Conservation (phyloP, 108 stramenopile species). For the Seminavis robusta region DNA sequence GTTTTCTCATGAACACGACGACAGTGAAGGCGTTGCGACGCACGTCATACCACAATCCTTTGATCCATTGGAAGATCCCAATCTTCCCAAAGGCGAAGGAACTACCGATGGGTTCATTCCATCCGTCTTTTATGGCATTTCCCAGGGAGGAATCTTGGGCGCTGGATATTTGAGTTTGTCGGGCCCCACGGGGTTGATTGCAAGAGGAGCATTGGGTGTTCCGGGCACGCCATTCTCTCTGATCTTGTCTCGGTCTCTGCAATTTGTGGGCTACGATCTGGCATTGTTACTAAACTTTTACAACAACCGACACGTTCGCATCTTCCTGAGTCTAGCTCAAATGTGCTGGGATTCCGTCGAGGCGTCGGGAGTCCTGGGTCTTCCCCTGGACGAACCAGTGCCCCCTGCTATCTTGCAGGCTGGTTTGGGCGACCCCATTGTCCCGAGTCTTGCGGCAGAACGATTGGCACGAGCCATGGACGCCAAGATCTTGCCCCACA, state of each 20-base stretch:
- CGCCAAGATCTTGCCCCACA: conserved; percentile 38
- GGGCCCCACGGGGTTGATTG: conserved; percentile 40
- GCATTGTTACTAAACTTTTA: conserved; percentile 58
- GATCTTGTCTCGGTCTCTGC: conserved; percentile 51
- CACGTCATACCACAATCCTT: too few species aligned
- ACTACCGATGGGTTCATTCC: too few species aligned
- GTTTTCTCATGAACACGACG: too few species aligned
- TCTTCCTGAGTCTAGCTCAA: conserved; percentile 56
- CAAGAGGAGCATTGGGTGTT: conserved; percentile 55
- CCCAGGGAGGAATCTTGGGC: conserved; percentile 77
- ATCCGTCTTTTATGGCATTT: conserved; percentile 69
- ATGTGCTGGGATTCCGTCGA: conserved; percentile 75
- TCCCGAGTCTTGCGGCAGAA: conserved; percentile 64
- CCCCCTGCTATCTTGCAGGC: conserved; percentile 51
- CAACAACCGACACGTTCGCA: conserved; percentile 64
- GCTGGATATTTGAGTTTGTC: conserved; percentile 51
- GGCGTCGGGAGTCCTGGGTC: conserved; percentile 54
- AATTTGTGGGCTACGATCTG: conserved; percentile 52
- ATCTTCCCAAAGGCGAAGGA: neutral
- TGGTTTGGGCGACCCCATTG: conserved; percentile 62
- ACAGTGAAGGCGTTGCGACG: neutral
- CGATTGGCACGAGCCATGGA: conserved; percentile 57
- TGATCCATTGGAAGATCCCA: conserved; percentile 1
- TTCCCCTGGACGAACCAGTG: conserved; percentile 25
- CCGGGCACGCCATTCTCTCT: conserved; percentile 77